These are phyloP conservation scores for Colletotrichum sp. DNA, from an alignment of 2,329 filamentous ascomycete species.

Conservation along the genomic window DNA sequence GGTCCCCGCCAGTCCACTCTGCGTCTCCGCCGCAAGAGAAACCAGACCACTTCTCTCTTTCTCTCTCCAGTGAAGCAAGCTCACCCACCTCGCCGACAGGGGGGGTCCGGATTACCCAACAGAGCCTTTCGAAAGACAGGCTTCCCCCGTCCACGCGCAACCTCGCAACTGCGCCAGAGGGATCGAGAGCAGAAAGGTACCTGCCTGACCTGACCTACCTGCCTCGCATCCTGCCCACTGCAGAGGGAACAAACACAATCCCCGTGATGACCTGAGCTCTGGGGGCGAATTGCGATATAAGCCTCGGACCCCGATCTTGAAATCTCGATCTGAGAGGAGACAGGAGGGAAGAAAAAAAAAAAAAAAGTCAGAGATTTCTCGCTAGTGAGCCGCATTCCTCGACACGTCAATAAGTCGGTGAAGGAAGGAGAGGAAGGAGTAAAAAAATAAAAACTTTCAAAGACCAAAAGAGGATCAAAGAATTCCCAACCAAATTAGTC, in stretches of 20 bases:
- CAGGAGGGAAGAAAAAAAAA: neutral
- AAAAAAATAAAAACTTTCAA: neutral
- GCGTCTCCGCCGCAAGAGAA: slow-evolving; percentile 1
- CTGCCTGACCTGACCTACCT: neutral
- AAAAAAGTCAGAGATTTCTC: neutral
- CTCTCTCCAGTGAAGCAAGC: neutral
- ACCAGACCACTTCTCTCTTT: neutral
- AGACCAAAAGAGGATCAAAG: neutral
- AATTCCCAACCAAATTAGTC: slow-evolving; percentile 13
- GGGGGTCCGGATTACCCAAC: slow-evolving; percentile 8
- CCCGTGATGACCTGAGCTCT: neutral
- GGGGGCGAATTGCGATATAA: neutral
- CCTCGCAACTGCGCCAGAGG: neutral
- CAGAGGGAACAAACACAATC: neutral
- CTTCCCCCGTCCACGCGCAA: slow-evolving; percentile 6
- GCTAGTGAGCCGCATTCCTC: slow-evolving; percentile 5
- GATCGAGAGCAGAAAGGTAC: neutral
- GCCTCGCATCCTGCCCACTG: neutral
- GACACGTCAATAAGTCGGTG: slow-evolving; percentile 19
- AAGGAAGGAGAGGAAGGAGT: neutral
- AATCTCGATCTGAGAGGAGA: slow-evolving; percentile 10
- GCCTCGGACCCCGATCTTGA: slow-evolving; percentile 8
- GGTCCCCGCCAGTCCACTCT: neutral
- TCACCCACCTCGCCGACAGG: neutral
- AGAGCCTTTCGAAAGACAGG: slow-evolving; percentile 7